These are phyloP conservation scores for Vanderwaltozyma polyspora DNA, from an alignment of 805 yeast species.

Conservation along the genomic window DNA sequence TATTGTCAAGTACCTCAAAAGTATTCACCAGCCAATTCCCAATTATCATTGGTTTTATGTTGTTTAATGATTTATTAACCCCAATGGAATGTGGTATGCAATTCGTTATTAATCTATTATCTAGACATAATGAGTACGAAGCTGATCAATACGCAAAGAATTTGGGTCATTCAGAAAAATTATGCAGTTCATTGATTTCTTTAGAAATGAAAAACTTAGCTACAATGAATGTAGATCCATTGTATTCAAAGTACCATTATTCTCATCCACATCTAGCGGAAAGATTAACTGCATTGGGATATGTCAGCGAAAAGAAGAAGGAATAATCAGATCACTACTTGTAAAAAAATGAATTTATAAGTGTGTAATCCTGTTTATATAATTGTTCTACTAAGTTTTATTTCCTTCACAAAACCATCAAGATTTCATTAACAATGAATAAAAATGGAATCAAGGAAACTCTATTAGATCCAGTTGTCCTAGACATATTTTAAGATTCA, in stretches of 20 bases:
- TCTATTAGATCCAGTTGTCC: too few species aligned
- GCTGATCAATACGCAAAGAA: constrained; percentile 81
- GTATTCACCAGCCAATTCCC: constrained; percentile 43
- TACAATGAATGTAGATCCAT: constrained; percentile 80
- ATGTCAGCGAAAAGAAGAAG: constrained; percentile 25
- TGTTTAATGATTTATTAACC: constrained; percentile 66
- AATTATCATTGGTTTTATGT: constrained; percentile 64
- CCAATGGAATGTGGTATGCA: constrained; percentile 65
- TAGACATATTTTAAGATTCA: too few species aligned
- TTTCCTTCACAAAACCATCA: background rate
- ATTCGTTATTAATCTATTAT: constrained; percentile 55
- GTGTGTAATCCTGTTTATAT: too few species aligned
- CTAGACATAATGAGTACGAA: constrained; percentile 84
- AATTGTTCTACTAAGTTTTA: too few species aligned
- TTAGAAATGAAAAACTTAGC: constrained; percentile 73
- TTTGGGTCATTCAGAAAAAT: constrained; percentile 57
- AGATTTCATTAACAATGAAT: too few species aligned
- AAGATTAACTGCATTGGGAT: constrained; percentile 66
- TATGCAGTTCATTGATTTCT: constrained; percentile 62
- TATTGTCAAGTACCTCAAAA: constrained; percentile 5
- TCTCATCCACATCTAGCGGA: constrained; percentile 90
- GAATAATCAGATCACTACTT: constrained; percentile 4
- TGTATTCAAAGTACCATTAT: constrained; percentile 78
- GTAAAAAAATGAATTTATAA: background rate
- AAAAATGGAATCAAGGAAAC: too few species aligned